Evolutionary conservation across 306 rosid species (phyloP), one percentile per base, ranked within the genome.

Genomic region (Cucurbita argyrosperma): DNA sequence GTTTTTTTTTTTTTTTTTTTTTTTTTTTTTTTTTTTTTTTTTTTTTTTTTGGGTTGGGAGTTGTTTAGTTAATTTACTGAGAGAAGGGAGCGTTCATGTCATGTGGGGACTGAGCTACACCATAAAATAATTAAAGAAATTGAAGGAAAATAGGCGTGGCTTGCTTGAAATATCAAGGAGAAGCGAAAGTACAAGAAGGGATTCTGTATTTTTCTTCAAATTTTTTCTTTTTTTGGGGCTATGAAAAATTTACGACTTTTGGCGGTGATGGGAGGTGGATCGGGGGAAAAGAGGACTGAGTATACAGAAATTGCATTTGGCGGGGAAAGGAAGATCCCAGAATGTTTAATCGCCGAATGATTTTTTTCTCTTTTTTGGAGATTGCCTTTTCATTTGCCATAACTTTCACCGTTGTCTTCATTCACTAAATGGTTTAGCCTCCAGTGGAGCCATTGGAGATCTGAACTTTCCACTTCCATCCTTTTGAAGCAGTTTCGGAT

Each of bases 241-340:
- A 23, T 49, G 74, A 26, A 69, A 26, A 47, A 30, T 8, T 70
- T 14, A 16, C 19, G 26, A 14, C 42, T 68, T 68, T 69, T 50
- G 57, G 39, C 23, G 43, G 57, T 35, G 55, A 45, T 64, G 35
- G 51, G 49, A 18, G 16, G 16, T 47, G 73, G 56, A 68, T 68
- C 73, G 42, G 19, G 73, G 39, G 54, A 23, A 65, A 37, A 67
- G 45, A 10, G 38, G 42, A 68, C 56, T 23, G 23, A 18, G 23
- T 56, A 46, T 47, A 21, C 74, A 68, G 23, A 26, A 50, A 35
- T 15, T 46, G 60, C 58, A 69, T 49, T 69, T 69, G 74, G 43
- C 57, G 57, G 74, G 58, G 55, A 67, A 69, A 69, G 58, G 13
- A 70, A 15, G 60, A 70, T 50, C 42, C 60, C 59, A 70, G 58